Evolutionary conservation across 2,329 filamentous ascomycete genomes (phyloP).

Genomic region (Aspergillus ibericus): DNA sequence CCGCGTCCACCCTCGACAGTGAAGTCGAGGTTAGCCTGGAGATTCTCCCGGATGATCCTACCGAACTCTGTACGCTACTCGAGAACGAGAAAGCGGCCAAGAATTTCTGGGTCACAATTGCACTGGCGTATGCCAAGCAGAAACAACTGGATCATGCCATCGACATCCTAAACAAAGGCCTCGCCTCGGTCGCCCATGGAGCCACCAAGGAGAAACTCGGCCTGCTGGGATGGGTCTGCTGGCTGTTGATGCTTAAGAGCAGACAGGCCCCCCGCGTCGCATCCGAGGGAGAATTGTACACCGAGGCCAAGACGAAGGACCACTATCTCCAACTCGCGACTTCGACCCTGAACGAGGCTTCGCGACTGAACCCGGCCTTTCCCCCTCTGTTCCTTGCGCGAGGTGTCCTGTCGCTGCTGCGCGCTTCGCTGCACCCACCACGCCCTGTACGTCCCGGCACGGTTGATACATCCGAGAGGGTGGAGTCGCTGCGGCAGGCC

Average conservation of each 20-base stretch:
- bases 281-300: constrained; percentile 62
- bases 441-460: constrained; percentile 63
- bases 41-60: constrained; percentile 88
- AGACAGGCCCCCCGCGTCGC: constrained; percentile 71
- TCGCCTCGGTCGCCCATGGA: constrained; percentile 67
- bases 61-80: constrained; percentile 89
- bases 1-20: constrained; percentile 60
- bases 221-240: constrained; percentile 80
- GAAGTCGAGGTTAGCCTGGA: constrained; percentile 91
- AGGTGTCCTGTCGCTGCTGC: constrained; percentile 82
- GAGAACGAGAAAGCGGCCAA: constrained; percentile 92
- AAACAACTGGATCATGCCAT: constrained; percentile 83
- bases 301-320: constrained; percentile 87
- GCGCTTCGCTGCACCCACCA: constrained; percentile 78
- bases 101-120: constrained; percentile 97
- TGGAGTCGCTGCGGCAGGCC: constrained; percentile 79
- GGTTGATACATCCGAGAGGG: constrained; percentile 67
- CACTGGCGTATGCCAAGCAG: constrained; percentile 94
- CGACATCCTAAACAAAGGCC: constrained; percentile 69
- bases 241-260: constrained; percentile 88
- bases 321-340: constrained; percentile 90
- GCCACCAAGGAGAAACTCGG: constrained; percentile 80
- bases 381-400: constrained; percentile 88
- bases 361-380: constrained; percentile 87
- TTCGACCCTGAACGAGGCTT: constrained; percentile 89